Percentiles rank a stretch among this genome's conserved stretches.
These are phyloP conservation scores for Boletus bicolor DNA, from an alignment of 768 basidiomycete species.

Conservation along the genomic window DNA sequence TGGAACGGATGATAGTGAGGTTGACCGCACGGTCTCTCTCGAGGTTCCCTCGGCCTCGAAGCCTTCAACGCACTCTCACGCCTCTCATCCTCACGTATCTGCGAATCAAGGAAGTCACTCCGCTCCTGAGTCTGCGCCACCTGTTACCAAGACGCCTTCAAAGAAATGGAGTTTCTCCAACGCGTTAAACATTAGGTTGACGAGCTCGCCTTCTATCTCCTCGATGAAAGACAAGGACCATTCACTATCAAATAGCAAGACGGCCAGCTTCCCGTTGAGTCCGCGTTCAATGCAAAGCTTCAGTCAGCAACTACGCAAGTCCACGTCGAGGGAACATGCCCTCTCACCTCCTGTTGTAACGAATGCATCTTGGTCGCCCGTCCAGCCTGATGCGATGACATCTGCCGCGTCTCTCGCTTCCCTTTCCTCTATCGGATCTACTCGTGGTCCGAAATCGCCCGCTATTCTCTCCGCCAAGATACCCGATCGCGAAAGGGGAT, in stretches of 20 bases:
- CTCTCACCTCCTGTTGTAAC: constrained; percentile 41
- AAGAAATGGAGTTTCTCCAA: constrained; percentile 97
- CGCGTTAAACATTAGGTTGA: constrained; percentile 72
- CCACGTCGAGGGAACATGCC: constrained; percentile 62
- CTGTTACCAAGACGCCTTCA: constrained; percentile 72
- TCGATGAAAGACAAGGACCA: constrained; percentile 47
- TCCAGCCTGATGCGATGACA: constrained; percentile 71
- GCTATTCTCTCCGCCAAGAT: constrained; percentile 48
- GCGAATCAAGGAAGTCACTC: constrained; percentile 36
- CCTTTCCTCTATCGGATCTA: constrained; percentile 69
- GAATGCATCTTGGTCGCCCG: constrained; percentile 60
- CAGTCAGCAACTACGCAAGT: constrained; percentile 65
- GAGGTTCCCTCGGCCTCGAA: constrained; percentile 44
- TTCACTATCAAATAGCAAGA: constrained; percentile 36
- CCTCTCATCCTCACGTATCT: constrained; percentile 39
- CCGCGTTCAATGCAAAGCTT: constrained; percentile 62
- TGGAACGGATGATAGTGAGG: constrained; percentile 43
- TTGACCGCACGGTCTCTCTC: constrained; percentile 47
- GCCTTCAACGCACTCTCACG: constrained; percentile 25
- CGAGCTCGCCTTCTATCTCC: constrained; percentile 60
- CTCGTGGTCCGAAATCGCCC: constrained; percentile 46
- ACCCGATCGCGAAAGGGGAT: constrained; percentile 52
- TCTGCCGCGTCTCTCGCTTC: constrained; percentile 77
- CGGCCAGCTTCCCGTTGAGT: constrained; percentile 58
- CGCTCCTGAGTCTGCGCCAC: constrained; percentile 43